A percentile compares a stretch with the other conserved stretches of the same genome.
Conservation (phyloP, 2,329 filamentous ascomycete genomes). For the Fusarium sp. region DNA sequence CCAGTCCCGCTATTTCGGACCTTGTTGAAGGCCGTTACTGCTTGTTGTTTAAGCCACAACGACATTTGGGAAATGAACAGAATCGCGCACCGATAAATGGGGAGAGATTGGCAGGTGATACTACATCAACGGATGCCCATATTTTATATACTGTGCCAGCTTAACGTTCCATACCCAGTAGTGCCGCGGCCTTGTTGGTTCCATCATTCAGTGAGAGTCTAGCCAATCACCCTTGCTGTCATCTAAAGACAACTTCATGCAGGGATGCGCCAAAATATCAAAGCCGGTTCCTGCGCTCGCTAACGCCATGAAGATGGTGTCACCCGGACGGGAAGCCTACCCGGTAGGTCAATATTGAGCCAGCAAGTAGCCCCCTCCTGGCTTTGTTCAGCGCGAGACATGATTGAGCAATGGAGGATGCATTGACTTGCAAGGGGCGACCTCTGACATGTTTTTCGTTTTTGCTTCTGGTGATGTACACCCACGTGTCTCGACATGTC, state of each 20-base stretch:
- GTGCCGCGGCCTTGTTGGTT: neutral
- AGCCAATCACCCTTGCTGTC: neutral
- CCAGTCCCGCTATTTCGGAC: neutral
- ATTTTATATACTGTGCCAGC: neutral
- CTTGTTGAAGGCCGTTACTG: neutral
- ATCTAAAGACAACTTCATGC: neutral
- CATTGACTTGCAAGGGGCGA: neutral
- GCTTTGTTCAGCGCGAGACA: neutral
- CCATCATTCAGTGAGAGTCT: neutral
- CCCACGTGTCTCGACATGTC: neutral
- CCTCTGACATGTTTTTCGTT: neutral
- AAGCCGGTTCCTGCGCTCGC: neutral
- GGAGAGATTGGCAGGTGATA: neutral
- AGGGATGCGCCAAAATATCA: neutral
- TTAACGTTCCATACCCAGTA: neutral
- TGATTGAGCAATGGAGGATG: neutral
- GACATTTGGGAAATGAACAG: neutral
- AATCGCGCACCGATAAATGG: neutral
- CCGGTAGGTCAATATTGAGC: neutral
- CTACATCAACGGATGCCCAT: neutral
- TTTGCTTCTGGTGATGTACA: neutral
- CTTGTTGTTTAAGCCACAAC: neutral
- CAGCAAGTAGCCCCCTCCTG: neutral
- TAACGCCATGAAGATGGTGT: neutral
- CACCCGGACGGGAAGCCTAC: slow-evolving; percentile 1